A percentile compares a stretch with the other conserved stretches of the same genome.
Evolutionary conservation across 805 yeast genomes (phyloP).

Genomic region (Nakazawaea wyomingensis): DNA sequence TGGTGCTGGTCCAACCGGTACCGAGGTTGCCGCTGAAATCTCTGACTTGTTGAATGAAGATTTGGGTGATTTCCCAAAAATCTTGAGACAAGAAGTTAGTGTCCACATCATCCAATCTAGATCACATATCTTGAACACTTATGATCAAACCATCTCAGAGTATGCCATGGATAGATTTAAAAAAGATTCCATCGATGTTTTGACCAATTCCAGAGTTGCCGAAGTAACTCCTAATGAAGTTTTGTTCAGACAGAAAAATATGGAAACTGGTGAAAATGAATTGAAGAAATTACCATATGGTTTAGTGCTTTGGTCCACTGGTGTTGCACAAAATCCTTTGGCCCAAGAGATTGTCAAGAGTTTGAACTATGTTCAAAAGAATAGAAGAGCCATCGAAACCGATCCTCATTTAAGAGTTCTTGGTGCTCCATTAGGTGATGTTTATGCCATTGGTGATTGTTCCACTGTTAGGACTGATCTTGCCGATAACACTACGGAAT

Average conservation of each 20-base stretch:
- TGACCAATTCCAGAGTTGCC: slow-evolving; percentile 60
- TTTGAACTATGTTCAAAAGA: slow-evolving; percentile 46
- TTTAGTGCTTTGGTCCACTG: slow-evolving; percentile 71
- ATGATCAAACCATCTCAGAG: slow-evolving; percentile 58
- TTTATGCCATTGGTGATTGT: slow-evolving; percentile 71
- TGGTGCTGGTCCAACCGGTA: slow-evolving; percentile 78
- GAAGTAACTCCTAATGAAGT: slow-evolving; percentile 53
- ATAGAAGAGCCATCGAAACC: slow-evolving; percentile 69
- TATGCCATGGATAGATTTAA: slow-evolving; percentile 61
- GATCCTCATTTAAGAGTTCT: slow-evolving; percentile 66
- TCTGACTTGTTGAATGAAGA: slow-evolving; percentile 65
- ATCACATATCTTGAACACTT: slow-evolving; percentile 62
- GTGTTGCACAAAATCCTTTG: slow-evolving; percentile 62
- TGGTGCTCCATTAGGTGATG: slow-evolving; percentile 64
- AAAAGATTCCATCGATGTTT: slow-evolving; percentile 57
- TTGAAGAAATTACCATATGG: slow-evolving; percentile 57
- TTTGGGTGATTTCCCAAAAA: slow-evolving; percentile 50
- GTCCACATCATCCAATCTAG: slow-evolving; percentile 69
- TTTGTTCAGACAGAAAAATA: slow-evolving; percentile 46
- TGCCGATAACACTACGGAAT: slow-evolving; percentile 49
- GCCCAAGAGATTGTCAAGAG: slow-evolving; percentile 49
- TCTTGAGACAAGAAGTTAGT: slow-evolving; percentile 56
- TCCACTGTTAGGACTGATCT: slow-evolving; percentile 59
- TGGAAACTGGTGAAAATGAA: slow-evolving; percentile 33
- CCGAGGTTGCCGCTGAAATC: slow-evolving; percentile 69